Evolutionary conservation across 495 filamentous ascomycete species (phyloP), one percentile per base, ranked within the genome.

Genomic region (Neurospora cerealis): DNA sequence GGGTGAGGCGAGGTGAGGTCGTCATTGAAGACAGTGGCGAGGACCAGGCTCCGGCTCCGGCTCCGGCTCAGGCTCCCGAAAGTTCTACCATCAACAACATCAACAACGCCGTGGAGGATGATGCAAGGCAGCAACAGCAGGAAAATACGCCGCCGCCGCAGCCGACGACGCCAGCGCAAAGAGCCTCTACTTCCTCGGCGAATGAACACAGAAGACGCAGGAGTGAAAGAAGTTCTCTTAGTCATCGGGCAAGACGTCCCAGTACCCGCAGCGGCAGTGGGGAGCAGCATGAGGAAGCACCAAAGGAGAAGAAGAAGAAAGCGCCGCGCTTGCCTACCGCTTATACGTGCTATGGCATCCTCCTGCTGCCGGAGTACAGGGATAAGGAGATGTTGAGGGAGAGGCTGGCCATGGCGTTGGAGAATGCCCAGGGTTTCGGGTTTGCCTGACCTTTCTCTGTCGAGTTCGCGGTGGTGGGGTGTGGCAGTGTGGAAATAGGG

Each of bases 401-500:
- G 81, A 93, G 93, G 80, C 83, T 99, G 74, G 84, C 84, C 40
- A 88, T 93, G 85, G 96, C 96, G 66, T 80, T 99, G 76, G 91
- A 95, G 82, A 96, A 97, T 81, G 89, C 91, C n/a, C 89, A 91
- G 78, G 96, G 96, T n/a, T 99, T 99, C 82, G 96, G 96, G 62
- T 90, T 91, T 78, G 85, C 85, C 44, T 87, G 74, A 78, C 2
- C 8, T 46, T 0, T n/a, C 19, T n/a, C 42, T 62, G 6, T 60
- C 24, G 15, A 4, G 19, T 8, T 38, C 7, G 15, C 21, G 36
- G 15, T 41, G 72, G 24, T 34, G 38, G 28, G 38, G 37, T 38
- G 37, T 44, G 24, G n/a, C 62, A 24, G n/a, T 13, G 4, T 40
- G 40, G 24, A 44, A 70, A 28, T 10, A 15, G 8, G 40, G 40